Evolutionary conservation across 768 basidiomycete genomes (phyloP).

Genomic region (Leccinum sublutescens): DNA sequence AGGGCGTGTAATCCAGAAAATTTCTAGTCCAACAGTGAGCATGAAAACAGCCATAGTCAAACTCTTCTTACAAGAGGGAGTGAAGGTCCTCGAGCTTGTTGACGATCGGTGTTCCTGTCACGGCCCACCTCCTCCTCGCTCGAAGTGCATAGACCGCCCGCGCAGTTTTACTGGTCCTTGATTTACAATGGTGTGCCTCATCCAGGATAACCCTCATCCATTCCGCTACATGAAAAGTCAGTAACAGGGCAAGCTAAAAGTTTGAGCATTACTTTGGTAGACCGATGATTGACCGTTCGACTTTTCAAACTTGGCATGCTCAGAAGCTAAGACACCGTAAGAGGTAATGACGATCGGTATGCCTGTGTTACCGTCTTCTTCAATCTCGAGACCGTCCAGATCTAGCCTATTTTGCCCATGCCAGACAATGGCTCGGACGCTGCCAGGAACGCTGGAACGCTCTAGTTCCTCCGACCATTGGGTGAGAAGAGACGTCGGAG

Average conservation of each 20-base stretch:
- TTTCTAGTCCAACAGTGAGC: conserved; percentile 45
- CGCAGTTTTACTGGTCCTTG: conserved; percentile 81
- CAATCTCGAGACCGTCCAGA: conserved; percentile 58
- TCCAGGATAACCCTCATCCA: conserved; percentile 86
- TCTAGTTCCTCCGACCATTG: conserved; percentile 95
- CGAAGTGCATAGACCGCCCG: conserved; percentile 84
- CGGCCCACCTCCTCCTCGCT: conserved; percentile 83
- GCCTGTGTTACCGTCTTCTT: conserved; percentile 46
- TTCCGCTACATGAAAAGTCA: conserved; percentile 47
- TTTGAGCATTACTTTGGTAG: conserved; percentile 60
- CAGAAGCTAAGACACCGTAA: conserved; percentile 89
- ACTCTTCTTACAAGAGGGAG: conserved; percentile 68
- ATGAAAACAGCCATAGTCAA: conserved; percentile 37
- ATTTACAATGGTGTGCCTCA: conserved; percentile 95
- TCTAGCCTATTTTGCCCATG: conserved; percentile 86
- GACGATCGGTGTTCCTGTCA: conserved; percentile 95
- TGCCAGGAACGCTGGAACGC: conserved; percentile 72
- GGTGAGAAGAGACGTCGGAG: conserved; percentile 84
- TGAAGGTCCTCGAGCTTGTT: conserved; percentile 91
- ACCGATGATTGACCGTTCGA: conserved; percentile 51
- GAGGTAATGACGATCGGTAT: conserved; percentile 87
- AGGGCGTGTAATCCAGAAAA: conserved; percentile 75
- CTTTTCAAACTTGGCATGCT: conserved; percentile 72
- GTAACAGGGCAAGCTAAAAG: not conserved
- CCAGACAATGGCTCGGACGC: conserved; percentile 72